Evolutionary conservation across 768 basidiomycete genomes (phyloP), one percentile per base, ranked within the genome.

Genomic region (Macrolepiota fuliginosa): DNA sequence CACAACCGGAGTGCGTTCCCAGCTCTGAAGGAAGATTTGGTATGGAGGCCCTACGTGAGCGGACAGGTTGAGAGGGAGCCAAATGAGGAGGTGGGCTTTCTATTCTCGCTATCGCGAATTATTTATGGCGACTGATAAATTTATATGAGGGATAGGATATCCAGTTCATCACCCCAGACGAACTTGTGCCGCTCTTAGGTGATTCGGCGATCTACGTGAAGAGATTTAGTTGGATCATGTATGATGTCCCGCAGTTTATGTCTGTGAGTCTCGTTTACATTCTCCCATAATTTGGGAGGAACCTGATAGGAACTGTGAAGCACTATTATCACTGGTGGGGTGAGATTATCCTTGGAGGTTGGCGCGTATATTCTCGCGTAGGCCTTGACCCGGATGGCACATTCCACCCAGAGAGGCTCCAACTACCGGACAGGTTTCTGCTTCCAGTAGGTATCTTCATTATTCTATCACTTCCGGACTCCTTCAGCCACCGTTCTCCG

Each of bases 281-380:
- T 52, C 17, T 7, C 27, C n/a, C 7, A 51, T 22, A 12, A 22
- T 11, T 55, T 40, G 35, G 17, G 9, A 12, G 12, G n/a, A 40
- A 1, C 32, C 49, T 39, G 40, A 27, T 17, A 12, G 37, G 24
- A 45, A 4, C 27, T 25, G 12, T 25, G 37, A 54, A 82, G 80
- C 79, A 81, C 65, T 76, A 73, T 62, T 79, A 81, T 60, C 79
- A 80, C 54, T 79, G 77, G 77, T 81, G 78, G 74, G 80, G 79
- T 2, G 79, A 81, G 64, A 70, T 80, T 39, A 74, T 82, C 12
- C 69, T 81, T 1, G 79, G 79, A 2, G 69, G 74, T 27, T 77
- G 77, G 75, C 69, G 81, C 7, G 69, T 78, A 0, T 78, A 79
- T 57, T 74, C 76, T 0, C 66, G 63, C 7, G 63, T 77, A 2